Conservation (phyloP, 352 stramenopile species). For the Thraustochytrium sp. region DNA sequence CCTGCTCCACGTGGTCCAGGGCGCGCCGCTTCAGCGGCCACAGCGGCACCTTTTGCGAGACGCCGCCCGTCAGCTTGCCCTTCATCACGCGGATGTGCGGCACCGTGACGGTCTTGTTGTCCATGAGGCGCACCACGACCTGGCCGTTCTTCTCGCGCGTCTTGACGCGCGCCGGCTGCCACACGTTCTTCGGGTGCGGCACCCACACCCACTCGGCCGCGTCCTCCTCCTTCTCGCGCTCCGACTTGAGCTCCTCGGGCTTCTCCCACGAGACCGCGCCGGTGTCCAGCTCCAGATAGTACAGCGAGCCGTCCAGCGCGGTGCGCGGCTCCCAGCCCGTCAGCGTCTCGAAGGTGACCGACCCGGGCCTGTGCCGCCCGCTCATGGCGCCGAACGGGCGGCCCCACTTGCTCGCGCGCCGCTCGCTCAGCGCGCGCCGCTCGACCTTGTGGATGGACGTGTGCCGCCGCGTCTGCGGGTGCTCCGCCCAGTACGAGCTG, state of each 20-base stretch:
- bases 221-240: constrained; percentile 53
- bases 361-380: background rate
- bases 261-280: constrained; percentile 60
- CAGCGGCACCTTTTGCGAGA: constrained; percentile 46
- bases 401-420: background rate
- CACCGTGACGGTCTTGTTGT: constrained; percentile 14
- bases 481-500: constrained; percentile 27
- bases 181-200: constrained; percentile 44
- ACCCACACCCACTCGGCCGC: constrained; percentile 57
- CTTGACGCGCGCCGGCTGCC: constrained; percentile 49
- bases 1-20: constrained; percentile 52
- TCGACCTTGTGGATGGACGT: background rate
- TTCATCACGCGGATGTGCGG: constrained; percentile 34
- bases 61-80: constrained; percentile 34
- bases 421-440: background rate
- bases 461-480: background rate
- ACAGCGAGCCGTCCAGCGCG: constrained; percentile 56
- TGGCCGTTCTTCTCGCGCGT: background rate
- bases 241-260: constrained; percentile 54
- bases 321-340: constrained; percentile 56
- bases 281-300: constrained; percentile 57
- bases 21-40: constrained; percentile 31
- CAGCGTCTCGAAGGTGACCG: background rate
- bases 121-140: background rate
- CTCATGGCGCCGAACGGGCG: background rate